A percentile compares a stretch with the other conserved stretches of the same genome.
phyloP scores from a whole-genome alignment of 371 early-diverging fungal genomes.

The Catenaria anguillulae region DNA sequence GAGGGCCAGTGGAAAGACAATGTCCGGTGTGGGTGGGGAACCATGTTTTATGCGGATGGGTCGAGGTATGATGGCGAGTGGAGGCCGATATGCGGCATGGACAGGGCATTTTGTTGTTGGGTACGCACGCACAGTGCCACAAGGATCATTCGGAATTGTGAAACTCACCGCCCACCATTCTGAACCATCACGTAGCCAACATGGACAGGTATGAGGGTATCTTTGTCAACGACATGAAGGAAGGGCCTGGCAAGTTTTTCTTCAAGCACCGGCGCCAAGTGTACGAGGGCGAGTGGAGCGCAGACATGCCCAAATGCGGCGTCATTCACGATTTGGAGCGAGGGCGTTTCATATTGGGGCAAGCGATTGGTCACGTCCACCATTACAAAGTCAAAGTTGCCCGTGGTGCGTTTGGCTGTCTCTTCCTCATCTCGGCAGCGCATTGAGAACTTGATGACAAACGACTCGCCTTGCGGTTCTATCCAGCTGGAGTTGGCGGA shows the following conservation, averaged over 20 bases:
- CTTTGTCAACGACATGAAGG: constrained; percentile 34
- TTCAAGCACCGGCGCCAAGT: constrained; percentile 27
- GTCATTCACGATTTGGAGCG: constrained; percentile 27
- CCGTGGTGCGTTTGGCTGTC: constrained; percentile 14
- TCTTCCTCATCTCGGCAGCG: not conserved
- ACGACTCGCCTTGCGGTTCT: no score
- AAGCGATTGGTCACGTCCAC: not conserved
- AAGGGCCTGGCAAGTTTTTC: constrained; percentile 35
- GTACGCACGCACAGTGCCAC: no score
- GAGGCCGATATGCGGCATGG: constrained; percentile 34
- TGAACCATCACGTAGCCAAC: constrained; percentile 20
- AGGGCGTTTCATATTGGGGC: constrained; percentile 15
- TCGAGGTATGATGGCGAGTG: constrained; percentile 37
- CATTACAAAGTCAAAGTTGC: constrained; percentile 11
- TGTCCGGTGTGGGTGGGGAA: constrained; percentile 34
- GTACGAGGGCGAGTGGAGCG: constrained; percentile 38
- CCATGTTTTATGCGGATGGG: constrained; percentile 29
- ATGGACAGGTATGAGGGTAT: constrained; percentile 39
- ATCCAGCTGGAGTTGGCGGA: constrained; percentile 18
- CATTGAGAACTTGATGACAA: not conserved
- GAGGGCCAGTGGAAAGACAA: constrained; percentile 32
- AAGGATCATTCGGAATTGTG: no score
- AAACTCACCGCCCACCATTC: no score
- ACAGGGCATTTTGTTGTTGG: constrained; percentile 27
- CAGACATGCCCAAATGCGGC: constrained; percentile 35